phyloP scores from a whole-genome alignment of 2,329 filamentous ascomycete genomes.

The Fusarium sp. region DNA sequence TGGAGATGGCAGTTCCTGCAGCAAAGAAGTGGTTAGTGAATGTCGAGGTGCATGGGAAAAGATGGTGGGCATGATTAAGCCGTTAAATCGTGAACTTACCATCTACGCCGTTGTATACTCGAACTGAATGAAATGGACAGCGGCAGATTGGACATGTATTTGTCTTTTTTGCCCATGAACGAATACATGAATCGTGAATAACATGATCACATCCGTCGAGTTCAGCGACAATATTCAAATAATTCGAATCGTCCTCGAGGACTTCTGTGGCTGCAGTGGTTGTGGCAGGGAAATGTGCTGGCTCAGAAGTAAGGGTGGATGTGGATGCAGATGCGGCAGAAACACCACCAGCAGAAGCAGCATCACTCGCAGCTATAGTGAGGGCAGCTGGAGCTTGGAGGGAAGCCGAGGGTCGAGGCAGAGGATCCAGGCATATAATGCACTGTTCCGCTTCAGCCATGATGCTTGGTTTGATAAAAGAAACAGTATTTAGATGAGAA shows the following conservation, averaged over 20 bases:
- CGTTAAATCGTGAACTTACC: slow-evolving; percentile 65
- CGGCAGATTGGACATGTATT: slow-evolving; percentile 99
- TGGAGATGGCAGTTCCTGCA: slow-evolving; percentile 66
- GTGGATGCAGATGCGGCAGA: slow-evolving; percentile 37
- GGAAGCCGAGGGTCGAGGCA: slow-evolving; percentile 54
- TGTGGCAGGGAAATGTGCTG: slow-evolving; percentile 34
- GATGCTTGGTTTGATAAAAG: slow-evolving; percentile 56
- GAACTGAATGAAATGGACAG: slow-evolving; percentile 88
- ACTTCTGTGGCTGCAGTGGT: slow-evolving; percentile 42
- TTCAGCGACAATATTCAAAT: slow-evolving; percentile 64
- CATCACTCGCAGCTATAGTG: slow-evolving; percentile 38
- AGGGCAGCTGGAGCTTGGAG: slow-evolving; percentile 31
- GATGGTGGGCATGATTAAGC: slow-evolving; percentile 31
- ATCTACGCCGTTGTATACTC: slow-evolving; percentile 82
- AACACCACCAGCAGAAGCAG: slow-evolving; percentile 29
- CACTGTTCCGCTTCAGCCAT: slow-evolving; percentile 72
- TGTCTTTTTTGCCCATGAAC: slow-evolving; percentile 94
- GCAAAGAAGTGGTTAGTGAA: slow-evolving; percentile 32
- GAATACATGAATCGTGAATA: slow-evolving; percentile 91
- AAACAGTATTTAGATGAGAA: slow-evolving; percentile 55
- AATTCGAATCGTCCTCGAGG: slow-evolving; percentile 48
- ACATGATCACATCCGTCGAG: slow-evolving; percentile 87
- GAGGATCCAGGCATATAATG: slow-evolving; percentile 75
- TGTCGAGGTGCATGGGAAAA: slow-evolving; percentile 29
- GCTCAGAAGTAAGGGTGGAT: slow-evolving; percentile 16